Base-by-base conservation (phyloP, 805 yeast species). In the Kuraishia cidri region DNA sequence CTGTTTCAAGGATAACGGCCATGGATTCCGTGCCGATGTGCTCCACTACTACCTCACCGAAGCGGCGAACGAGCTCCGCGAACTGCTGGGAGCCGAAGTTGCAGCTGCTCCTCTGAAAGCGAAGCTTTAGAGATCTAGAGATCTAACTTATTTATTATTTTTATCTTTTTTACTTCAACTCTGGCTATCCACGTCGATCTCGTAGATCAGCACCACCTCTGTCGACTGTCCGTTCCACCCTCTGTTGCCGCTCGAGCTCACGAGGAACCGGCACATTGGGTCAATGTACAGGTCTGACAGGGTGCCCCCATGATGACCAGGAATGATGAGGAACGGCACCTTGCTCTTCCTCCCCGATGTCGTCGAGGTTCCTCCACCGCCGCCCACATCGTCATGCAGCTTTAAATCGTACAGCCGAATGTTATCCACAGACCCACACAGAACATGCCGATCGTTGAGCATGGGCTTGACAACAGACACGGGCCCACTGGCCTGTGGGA, bases 251-350 rank as follows among this genome's bases (percentile, higher is more conserved):
- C 94, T 81, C 1, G 97, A 79, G 47, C 95, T 80, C 5, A 90
- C 70, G 79, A 92, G 66, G 52, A 83, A 92, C 39, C 92, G 60
- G 25, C 94, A 85, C 2, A 92, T 80, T 20, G 90, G 90, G 54
- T 90, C 97, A 15, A 88, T 79, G 34, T 73, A 65, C 40, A 92
- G 60, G 33, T 76, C 75, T 30, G 94, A 81, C 22, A 92, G 61
- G 3, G 75, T 73, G 18, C 97, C 95, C 31, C 98, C 97, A 48
- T 85, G 95, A 54, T 92, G 97, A 1, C 98, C 97, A 0, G 98
- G 96, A 8, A 92, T 70, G 44, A 94, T 88, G 52, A 79, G 67
- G 50, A 90, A 92, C 12, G 97, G 97, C 6, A 80, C 66, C 36
- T 50, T 52, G 22, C 39, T 31, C 32, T 49, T 66, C 33, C 39